phyloP scores from a whole-genome alignment of 257 asterid genomes.

The Agastache rugosa region DNA sequence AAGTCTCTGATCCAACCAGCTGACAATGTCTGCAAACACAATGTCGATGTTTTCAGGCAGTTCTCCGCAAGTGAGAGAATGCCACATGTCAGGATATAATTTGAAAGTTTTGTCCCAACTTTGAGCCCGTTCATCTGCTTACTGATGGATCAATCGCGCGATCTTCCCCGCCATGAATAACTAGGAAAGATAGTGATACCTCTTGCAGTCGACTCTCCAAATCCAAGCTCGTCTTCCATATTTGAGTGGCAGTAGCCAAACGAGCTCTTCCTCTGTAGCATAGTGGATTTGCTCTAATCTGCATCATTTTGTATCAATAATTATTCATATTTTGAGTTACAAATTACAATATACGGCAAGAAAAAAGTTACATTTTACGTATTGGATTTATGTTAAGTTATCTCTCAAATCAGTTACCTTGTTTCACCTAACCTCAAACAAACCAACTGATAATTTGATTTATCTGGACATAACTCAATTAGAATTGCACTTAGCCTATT shows the following conservation, averaged over 20 bases:
- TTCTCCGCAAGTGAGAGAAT: slow-evolving; percentile 62
- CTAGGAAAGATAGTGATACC: slow-evolving; percentile 59
- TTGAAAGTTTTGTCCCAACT: slow-evolving; percentile 61
- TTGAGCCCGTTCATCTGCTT: slow-evolving; percentile 48
- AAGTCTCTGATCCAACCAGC: slow-evolving; percentile 47
- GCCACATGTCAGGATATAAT: slow-evolving; percentile 73
- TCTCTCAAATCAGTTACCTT: no score
- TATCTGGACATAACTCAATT: no score
- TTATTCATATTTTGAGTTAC: no score
- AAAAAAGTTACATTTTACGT: no score
- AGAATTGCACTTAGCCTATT: no score
- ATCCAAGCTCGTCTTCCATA: slow-evolving; percentile 49
- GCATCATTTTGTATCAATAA: slow-evolving; percentile 5
- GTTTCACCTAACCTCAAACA: no score
- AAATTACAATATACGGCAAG: no score
- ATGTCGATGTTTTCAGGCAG: slow-evolving; percentile 50
- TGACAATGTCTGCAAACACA: slow-evolving; percentile 50
- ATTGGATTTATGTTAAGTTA: no score
- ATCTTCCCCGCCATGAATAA: slow-evolving; percentile 62
- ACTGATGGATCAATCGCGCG: slow-evolving; percentile 54
- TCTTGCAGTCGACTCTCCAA: slow-evolving; percentile 55
- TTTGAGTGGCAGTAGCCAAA: slow-evolving; percentile 48
- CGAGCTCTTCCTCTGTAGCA: slow-evolving; percentile 65
- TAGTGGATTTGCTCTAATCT: slow-evolving; percentile 62
- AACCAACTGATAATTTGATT: no score